Evolutionary conservation across 495 filamentous ascomycete species (phyloP), one percentile per base, ranked within the genome.

Genomic region (Daldinia loculata): DNA sequence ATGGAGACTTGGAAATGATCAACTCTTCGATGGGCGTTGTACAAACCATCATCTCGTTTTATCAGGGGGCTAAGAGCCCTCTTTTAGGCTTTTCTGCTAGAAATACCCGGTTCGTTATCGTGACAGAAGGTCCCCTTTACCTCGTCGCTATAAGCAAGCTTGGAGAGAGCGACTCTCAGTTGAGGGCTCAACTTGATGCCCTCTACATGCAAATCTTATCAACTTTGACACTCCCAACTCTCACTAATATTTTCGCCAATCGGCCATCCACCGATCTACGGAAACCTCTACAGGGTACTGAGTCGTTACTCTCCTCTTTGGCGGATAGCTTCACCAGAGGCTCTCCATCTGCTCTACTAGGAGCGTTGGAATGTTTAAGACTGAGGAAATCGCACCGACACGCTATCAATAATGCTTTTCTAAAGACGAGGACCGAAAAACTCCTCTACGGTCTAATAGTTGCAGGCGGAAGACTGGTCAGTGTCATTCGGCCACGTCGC

Each of bases 171-270:
- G 94, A 97, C 71, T 78, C 84, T 11, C 93, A 98, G 77, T 88
- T 99, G 27, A 86, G 91, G 53, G 85, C 88, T 45, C 96, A 99
- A 78, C 88, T 99, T 11, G 93, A 97, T 66, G 93, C 94, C 17
- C 81, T 99, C 63, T 98, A 99, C 79, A 97, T 97, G 90, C 96
- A 99, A 78, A 97, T 99, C 45, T 79, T 98, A 38, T 98, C 95
- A 11, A 98, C 96, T 0, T 80, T 99, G 53, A 99, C 96, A 0
- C 86, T 98, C 9, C 93, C 95, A 2, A 91, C 88, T n/a, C 84
- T 99, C 55, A 93, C 89, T 45, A 90, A 91, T 74, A 89, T 98
- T 34, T 99, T 99, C 76, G 91, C 90, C 14, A 89, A 93, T 59
- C 91, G 96, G 7, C 93, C 93, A 3, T 96, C 93, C 50, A 97